Evolutionary conservation across 1,139 yeast species (phyloP), one percentile per base, ranked within the genome.

Genomic region (Meyerozyma smithsonii): DNA sequence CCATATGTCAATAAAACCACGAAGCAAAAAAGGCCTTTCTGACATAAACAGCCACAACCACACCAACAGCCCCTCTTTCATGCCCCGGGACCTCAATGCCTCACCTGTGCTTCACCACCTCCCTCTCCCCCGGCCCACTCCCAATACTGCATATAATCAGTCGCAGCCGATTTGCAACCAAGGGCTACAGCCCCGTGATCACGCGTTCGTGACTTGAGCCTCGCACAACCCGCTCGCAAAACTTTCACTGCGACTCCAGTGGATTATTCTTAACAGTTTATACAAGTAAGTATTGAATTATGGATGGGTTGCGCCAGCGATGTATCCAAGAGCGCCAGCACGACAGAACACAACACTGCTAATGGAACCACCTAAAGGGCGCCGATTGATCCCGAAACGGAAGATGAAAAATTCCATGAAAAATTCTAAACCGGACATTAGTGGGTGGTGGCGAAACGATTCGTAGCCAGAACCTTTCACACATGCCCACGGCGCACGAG

Each of bases 151-250:
- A n/a, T n/a, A n/a, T n/a, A n/a, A n/a, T n/a, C n/a, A n/a, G n/a
- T n/a, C n/a, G n/a, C n/a, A n/a, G n/a, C n/a, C n/a, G 10, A 23
- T 23, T 11, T 4, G 7, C 32, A 7, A 5, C 4, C 12, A 20
- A 14, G 15, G 34, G 34, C 15, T 18, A 8, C 19, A 11, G 12
- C 34, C 33, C 34, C n/a, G 4, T n/a, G 15, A 7, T 16, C 34
- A 30, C 34, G 34, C 12, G 8, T 11, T n/a, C n/a, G 34, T 30
- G 34, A 30, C 34, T 30, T 30, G 34, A 30, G 34, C 21, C 34
- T 30, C 34, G 34, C 34, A 30, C 34, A 30, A 30, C 34, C n/a
- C 34, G 21, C 21, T 30, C 34, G 34, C 34, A 30, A 30, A 30
- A 30, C 34, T 30, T 30, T 30, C 34, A 30, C 34, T 30, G 34